These are phyloP conservation scores for Ehretia macrophylla DNA, from an alignment of 257 asterid genomes.

Conservation along the genomic window DNA sequence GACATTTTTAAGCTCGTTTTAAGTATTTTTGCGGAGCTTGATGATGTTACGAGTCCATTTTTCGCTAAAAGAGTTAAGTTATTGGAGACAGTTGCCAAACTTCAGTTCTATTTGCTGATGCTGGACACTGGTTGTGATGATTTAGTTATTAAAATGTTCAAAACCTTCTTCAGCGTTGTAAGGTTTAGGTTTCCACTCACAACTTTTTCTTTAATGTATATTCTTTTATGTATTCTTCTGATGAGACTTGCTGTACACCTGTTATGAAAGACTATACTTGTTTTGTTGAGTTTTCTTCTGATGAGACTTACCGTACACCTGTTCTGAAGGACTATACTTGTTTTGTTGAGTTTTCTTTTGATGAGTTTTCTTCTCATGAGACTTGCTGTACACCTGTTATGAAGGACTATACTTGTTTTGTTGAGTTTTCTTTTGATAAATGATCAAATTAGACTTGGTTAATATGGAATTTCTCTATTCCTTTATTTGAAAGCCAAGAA, in stretches of 20 bases:
- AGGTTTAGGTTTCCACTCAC: slow-evolving; percentile 36
- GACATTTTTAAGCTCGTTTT: slow-evolving; percentile 58
- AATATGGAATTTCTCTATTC: too few relatives aligned
- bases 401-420: neutral
- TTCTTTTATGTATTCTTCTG: neutral
- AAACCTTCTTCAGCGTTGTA: slow-evolving; percentile 54
- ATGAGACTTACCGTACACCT: neutral
- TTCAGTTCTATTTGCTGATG: slow-evolving; percentile 60
- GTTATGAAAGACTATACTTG: neutral
- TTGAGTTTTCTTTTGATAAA: neutral
- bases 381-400: neutral
- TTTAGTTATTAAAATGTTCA: slow-evolving; percentile 69
- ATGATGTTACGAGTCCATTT: slow-evolving; percentile 48
- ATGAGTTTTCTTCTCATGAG: neutral
- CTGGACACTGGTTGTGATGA: slow-evolving; percentile 75
- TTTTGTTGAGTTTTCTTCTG: neutral
- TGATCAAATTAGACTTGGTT: too few relatives aligned
- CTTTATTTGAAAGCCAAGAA: too few relatives aligned
- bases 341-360: neutral
- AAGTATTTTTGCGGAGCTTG: slow-evolving; percentile 64
- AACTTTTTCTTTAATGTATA: neutral
- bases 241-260: neutral
- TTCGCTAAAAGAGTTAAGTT: slow-evolving; percentile 50
- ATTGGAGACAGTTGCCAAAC: slow-evolving; percentile 65
- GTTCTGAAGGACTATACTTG: neutral